Conservation (phyloP, 495 filamentous ascomycete genomes). For the Daldinia childiae region DNA sequence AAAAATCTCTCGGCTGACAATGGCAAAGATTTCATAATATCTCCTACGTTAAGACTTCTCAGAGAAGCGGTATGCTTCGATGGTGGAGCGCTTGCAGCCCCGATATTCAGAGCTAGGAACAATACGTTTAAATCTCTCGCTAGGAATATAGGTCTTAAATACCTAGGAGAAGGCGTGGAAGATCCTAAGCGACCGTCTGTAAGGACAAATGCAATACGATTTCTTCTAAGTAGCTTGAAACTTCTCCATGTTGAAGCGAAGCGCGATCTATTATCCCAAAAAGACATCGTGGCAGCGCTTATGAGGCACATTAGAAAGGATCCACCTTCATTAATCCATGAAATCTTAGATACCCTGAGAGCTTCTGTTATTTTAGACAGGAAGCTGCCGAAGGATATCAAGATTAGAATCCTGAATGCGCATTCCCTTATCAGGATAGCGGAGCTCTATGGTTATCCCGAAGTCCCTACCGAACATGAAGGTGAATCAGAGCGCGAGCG, state of each 20-base stretch:
- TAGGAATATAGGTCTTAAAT: conserved; percentile 64
- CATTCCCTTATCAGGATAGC: conserved; percentile 75
- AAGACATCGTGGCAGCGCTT: conserved; percentile 72
- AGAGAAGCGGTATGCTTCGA: conserved; percentile 82
- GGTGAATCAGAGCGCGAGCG: conserved; percentile 32
- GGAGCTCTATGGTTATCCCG: conserved; percentile 71
- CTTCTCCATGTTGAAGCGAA: conserved; percentile 76
- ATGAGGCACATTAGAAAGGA: conserved; percentile 78
- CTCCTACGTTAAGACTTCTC: conserved; percentile 80
- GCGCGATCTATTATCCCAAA: conserved; percentile 76
- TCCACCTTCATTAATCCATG: conserved; percentile 70
- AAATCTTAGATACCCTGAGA: conserved; percentile 72
- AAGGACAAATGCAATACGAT: conserved; percentile 77
- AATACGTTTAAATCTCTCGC: conserved; percentile 78
- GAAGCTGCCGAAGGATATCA: conserved; percentile 72
- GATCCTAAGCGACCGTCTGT: conserved; percentile 71
- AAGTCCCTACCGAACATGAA: conserved; percentile 41
- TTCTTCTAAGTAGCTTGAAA: conserved; percentile 76
- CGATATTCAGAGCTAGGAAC: conserved; percentile 73
- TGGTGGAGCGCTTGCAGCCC: conserved; percentile 76
- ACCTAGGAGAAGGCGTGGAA: conserved; percentile 62
- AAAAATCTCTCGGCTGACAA: conserved; percentile 76
- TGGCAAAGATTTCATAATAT: conserved; percentile 84
- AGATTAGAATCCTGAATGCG: conserved; percentile 75
- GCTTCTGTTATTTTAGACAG: conserved; percentile 74